Evolutionary conservation across 1,139 yeast genomes (phyloP), one percentile per base, ranked within the genome.

Genomic region (Pichia sp.): DNA sequence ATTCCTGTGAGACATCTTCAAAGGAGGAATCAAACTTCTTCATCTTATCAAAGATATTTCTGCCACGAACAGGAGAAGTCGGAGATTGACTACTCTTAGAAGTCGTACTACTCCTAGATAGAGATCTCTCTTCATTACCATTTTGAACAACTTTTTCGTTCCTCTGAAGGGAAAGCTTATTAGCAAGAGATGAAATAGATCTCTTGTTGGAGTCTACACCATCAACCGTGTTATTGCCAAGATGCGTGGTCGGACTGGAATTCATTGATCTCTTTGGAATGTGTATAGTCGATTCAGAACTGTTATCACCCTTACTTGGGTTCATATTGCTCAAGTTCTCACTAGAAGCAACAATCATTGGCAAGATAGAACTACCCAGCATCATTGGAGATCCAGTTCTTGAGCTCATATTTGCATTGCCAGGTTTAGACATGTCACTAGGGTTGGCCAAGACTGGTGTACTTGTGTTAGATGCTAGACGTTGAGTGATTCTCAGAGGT

Each of bases 401-500:
- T 11, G 42, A 33, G 16, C 20, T 21, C 7, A 19, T 13, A 18
- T 20, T 20, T 27, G 27, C 14, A 26, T 30, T 3, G 15, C 19
- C 21, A 14, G 38, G 36, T 26, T 39, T 39, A 9, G 27, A 13
- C 9, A 24, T 13, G 4, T 32, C 38, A 26, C 19, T 28, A 13
- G 29, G 29, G 12, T 26, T 26, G 16, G 12, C 20, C 3, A 17
- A 14, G 17, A 18, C 19, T 12, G n/a, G n/a, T 18, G 27, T 16
- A 6, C 19, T 20, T 11, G 43, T 34, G 21, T 39, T 43, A 12
- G 47, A 51, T 18, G 52, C 47, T 28, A 50, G 38, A 47, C 67
- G 70, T 49, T 67, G 71, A 1, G 79, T 69, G 66, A 76, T 77
- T 53, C 72, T 69, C 48, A 77, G 61, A 0, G 82, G 82, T 50